Base-by-base conservation (phyloP, 352 stramenopile genomes). In the Pythium diclinum region DNA sequence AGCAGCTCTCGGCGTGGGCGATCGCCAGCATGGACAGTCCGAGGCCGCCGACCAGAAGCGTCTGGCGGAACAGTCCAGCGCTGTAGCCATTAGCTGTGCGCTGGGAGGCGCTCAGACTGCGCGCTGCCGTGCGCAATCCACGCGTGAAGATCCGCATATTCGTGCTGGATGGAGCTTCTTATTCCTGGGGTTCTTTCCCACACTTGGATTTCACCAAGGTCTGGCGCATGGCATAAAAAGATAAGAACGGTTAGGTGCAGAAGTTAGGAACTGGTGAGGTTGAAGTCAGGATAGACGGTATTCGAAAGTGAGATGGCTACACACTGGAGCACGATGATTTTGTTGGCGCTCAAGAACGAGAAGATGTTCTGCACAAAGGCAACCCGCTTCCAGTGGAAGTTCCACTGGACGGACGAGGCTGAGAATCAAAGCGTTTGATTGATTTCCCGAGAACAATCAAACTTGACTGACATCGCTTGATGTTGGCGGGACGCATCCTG, bases 21-120 rank as follows among this genome's bases (percentile, higher is more conserved):
- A 69, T 38, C 52, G 67, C 67, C 44, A 74, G 62, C 56, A 74
- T 63, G 25, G 67, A 74, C 49, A 74, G 67, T 10, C 67, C 67
- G 33, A 74, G 48, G 14, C 67, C 62, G 21, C 67, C 63, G 8
- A 74, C 48, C 49, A 73, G 28, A 25, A 73, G 67, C 30, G 67
- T 73, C 48, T 63, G 63, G 30, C 67, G 67, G 13, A 68, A 17
- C 16, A 65, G n/a, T 6, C 53, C 16, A 23, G 40, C 8, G 21
- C 40, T 48, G 21, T 7, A 32, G 2, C 56, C 51, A 40, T 56
- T 30, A 8, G 42, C 3, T 23, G 30, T 11, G 56, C 46, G 3
- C 3, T 53, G n/a, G 8, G 54, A 48, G 13, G 55, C 44, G 30
- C 47, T 17, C 16, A 40, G 21, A 30, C 30, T 25, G n/a, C 47